Conservation (phyloP, 495 filamentous ascomycete species). For the Paragyromitra xinjiangensis region DNA sequence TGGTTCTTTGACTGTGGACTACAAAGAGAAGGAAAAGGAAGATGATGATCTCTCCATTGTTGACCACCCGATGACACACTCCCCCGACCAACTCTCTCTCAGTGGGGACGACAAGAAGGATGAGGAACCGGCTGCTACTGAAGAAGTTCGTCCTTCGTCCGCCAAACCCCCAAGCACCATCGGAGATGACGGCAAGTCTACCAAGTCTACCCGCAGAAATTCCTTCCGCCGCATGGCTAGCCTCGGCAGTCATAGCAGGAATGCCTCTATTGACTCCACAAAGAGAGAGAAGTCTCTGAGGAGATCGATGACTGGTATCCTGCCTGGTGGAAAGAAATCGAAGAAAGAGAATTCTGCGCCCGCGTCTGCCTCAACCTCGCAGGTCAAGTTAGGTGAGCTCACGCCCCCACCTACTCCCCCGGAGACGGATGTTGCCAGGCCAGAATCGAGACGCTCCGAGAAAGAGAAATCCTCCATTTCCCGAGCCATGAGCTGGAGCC, state of each 20-base stretch:
- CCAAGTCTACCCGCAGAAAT: constrained; percentile 40
- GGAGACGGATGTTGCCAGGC: constrained; percentile 50
- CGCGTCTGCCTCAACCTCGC: constrained; percentile 44
- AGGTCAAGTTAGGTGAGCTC: constrained; percentile 54
- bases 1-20: constrained; percentile 7
- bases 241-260: constrained; percentile 29
- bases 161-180: constrained; percentile 40
- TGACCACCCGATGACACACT: constrained; percentile 47
- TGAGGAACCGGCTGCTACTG: constrained; percentile 48
- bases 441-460: constrained; percentile 51
- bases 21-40: constrained; percentile 51
- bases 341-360: constrained; percentile 44
- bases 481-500: constrained; percentile 52
- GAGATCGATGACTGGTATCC: constrained; percentile 44
- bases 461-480: constrained; percentile 44
- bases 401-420: constrained; percentile 56
- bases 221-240: constrained; percentile 47
- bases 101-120: constrained; percentile 57
- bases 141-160: constrained; percentile 61
- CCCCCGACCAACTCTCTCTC: constrained; percentile 52
- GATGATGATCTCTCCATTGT: constrained; percentile 57
- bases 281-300: constrained; percentile 45
- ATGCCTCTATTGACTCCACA: constrained; percentile 41
- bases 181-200: constrained; percentile 52
- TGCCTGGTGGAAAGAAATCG: constrained; percentile 45